Base-by-base conservation (phyloP, 768 basidiomycete species). In the Podaxis mareebaensis region DNA sequence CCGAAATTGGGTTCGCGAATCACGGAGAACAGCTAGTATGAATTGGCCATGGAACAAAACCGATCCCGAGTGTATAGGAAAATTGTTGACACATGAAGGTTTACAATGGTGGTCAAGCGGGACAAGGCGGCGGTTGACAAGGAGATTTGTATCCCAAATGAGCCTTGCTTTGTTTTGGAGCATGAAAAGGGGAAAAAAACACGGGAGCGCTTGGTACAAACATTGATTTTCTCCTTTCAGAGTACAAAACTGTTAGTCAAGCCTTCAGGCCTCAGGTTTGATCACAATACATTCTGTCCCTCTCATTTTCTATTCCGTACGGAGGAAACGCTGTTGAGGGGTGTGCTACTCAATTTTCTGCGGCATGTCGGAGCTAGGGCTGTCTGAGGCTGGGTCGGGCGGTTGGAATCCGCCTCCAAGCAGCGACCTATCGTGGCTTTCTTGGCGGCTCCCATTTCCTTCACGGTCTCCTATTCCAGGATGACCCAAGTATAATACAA, bases 1-100 rank as follows among this genome's bases (percentile, higher is more conserved):
- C n/a, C 44, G n/a, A 20, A 46, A 22, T 22, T 46, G 20, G 56
- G 24, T 58, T 58, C 56, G 56, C 56, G 56, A 58, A 58, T 58
- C 56, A 58, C 56, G 56, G 56, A 58, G n/a, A 46, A 46, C 44
- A 39, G 33, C 8, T 33, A 28, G 42, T 58, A 28, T 46, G 56
- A 46, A 30, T 28, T 44, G 56, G n/a, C 38, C 38, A 40, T 56
- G 22, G 38, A 20, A 24, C n/a, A 10, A 56, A 22, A 42, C 33
- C 44, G 42, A 28, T 26, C 26, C 42, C 42, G 56, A 40, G 20
- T 33, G 24, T 38, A 12, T 49, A 11, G 42, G 36, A 40, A 52
- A 24, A 7, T 20, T 39, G 48, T 51, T 49, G 58, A 38, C 33
- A 60, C 46, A 20, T 36, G 30, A n/a, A 22, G 5, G 33, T 13